Percentiles rank a stretch among this genome's conserved stretches.
These are phyloP conservation scores for Penicillium sp. DNA, from an alignment of 2,329 filamentous ascomycete genomes.

Conservation along the genomic window DNA sequence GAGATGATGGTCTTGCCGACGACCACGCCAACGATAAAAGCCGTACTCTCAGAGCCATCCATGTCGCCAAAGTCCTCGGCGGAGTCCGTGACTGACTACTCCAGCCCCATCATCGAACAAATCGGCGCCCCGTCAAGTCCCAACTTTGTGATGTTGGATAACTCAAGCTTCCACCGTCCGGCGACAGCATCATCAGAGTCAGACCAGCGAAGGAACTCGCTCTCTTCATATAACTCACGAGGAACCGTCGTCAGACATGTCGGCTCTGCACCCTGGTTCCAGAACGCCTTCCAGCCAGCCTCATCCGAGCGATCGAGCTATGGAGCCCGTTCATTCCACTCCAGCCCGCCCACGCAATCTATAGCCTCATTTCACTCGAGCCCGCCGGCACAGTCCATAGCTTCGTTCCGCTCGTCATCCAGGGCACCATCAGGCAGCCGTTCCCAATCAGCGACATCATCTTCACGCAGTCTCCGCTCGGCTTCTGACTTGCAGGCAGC, in stretches of 20 bases:
- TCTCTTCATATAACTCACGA: conserved; percentile 35
- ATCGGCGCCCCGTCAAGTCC: conserved; percentile 35
- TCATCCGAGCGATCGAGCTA: conserved; percentile 29
- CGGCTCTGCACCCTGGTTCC: conserved; percentile 29
- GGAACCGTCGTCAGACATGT: conserved; percentile 36
- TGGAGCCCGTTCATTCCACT: conserved; percentile 32
- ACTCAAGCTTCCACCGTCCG: conserved; percentile 28
- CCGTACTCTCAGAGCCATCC: conserved; percentile 28
- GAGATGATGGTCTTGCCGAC: conserved; percentile 28
- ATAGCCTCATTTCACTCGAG: conserved; percentile 35
- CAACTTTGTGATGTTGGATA: conserved; percentile 25
- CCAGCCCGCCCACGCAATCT: conserved; percentile 32
- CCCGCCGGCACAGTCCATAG: conserved; percentile 29
- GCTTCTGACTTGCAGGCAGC: conserved; percentile 32
- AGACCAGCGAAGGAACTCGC: conserved; percentile 31
- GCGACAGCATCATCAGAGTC: conserved; percentile 27
- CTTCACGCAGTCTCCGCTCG: conserved; percentile 27
- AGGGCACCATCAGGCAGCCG: conserved; percentile 23
- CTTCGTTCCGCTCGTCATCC: conserved; percentile 31
- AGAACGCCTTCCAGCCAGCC: conserved; percentile 27
- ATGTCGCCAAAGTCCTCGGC: conserved; percentile 19
- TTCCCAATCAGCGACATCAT: conserved; percentile 30
- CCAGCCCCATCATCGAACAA: conserved; percentile 37
- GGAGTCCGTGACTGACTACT: conserved; percentile 24
- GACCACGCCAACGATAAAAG: conserved; percentile 32